phyloP scores from a whole-genome alignment of 441 rosid species.

The Gossypium gossypioides region DNA sequence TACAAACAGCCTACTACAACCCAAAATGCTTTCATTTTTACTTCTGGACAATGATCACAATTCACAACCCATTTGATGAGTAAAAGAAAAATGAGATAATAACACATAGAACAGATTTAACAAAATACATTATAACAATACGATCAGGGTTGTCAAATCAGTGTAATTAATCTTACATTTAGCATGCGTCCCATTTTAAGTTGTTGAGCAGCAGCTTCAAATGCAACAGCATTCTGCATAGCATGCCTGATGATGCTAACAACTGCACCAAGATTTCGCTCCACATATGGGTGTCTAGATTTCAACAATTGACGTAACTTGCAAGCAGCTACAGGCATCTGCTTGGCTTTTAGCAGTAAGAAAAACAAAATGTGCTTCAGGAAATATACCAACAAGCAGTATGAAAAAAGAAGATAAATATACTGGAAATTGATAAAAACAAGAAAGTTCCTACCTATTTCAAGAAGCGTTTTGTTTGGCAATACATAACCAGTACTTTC shows the following conservation, averaged over 20 bases:
- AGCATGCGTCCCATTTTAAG: conserved; percentile 30
- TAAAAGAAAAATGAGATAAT: conserved; percentile 2
- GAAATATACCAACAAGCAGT: conserved; percentile 14
- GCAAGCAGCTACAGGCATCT: conserved; percentile 58
- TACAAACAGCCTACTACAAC: background rate
- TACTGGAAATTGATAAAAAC: background rate
- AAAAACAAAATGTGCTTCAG: conserved; percentile 5
- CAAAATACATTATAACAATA: background rate
- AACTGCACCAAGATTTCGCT: conserved; percentile 48
- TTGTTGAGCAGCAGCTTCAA: conserved; percentile 48
- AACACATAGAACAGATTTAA: background rate
- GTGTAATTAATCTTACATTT: conserved; percentile 37
- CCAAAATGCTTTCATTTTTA: background rate
- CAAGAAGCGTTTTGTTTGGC: conserved; percentile 78
- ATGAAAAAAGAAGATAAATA: background rate
- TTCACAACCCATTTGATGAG: background rate
- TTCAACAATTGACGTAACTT: conserved; percentile 51
- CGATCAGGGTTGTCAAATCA: background rate
- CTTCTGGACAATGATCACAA: background rate
- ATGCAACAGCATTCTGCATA: conserved; percentile 56
- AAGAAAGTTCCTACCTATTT: conserved; percentile 45
- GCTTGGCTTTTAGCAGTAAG: conserved; percentile 49
- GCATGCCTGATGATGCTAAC: conserved; percentile 57
- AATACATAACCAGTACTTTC: conserved; percentile 89
- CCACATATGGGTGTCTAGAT: conserved; percentile 58